Evolutionary conservation across 2,329 filamentous ascomycete genomes (phyloP).

Genomic region (Tolypocladium tundrense): DNA sequence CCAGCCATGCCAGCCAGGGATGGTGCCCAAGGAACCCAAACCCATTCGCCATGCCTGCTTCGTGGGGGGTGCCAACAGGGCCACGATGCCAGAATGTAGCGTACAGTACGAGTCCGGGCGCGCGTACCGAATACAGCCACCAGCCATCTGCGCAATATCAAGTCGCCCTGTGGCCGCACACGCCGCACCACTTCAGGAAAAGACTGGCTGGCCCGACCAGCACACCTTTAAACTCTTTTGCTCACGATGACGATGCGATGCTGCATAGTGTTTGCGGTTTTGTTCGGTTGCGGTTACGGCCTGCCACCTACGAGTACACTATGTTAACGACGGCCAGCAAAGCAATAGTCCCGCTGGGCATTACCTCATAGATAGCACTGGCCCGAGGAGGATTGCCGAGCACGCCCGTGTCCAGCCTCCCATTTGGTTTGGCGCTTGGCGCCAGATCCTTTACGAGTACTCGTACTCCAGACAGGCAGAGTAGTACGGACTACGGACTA

Average conservation of each 20-base stretch:
- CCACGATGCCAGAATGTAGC: background rate
- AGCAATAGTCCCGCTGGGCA: constrained; percentile 1
- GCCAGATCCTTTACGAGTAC: background rate
- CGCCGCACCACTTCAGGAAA: background rate
- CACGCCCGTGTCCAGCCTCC: background rate
- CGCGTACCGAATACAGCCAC: background rate
- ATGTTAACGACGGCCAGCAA: background rate
- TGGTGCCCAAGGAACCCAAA: constrained; percentile 4
- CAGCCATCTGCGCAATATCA: background rate
- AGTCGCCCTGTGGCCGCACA: background rate
- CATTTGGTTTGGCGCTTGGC: background rate
- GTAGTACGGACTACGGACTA: background rate
- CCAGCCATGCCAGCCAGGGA: background rate
- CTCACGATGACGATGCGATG: background rate
- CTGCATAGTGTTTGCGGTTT: background rate
- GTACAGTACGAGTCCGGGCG: background rate
- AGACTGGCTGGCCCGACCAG: background rate
- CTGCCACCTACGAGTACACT: background rate
- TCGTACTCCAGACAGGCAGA: background rate
- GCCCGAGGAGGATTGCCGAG: constrained; percentile 3
- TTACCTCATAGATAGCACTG: constrained; percentile 7
- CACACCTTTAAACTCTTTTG: background rate
- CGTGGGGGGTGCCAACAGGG: background rate
- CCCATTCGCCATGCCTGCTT: background rate
- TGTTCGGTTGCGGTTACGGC: background rate